Percentiles rank a stretch among this genome's conserved stretches.
Evolutionary conservation across 768 basidiomycete genomes (phyloP).

Genomic region (Austroboletus festivus): DNA sequence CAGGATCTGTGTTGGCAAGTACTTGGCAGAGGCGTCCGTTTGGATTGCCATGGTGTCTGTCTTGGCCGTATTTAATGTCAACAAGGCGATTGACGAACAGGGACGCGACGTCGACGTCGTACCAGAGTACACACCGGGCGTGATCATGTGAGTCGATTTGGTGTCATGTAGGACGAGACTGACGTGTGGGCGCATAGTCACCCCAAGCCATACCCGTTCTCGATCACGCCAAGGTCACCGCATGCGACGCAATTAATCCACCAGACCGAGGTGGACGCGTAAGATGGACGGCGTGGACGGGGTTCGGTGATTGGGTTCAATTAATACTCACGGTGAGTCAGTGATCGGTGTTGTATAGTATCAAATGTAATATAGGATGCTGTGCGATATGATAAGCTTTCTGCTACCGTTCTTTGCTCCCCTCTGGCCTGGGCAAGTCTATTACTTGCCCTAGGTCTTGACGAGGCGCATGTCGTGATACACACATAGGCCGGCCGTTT

Average conservation of each 20-base stretch:
- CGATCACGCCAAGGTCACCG: conserved; percentile 17
- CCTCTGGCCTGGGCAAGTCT: background rate
- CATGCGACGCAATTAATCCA: conserved; percentile 14
- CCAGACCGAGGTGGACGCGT: conserved; percentile 6
- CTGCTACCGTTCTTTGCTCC: too few species aligned
- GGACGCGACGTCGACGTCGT: conserved; percentile 30
- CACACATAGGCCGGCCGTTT: conserved; percentile 10
- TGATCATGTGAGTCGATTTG: conserved; percentile 23
- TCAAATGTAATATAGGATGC: too few species aligned
- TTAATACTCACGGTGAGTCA: too few species aligned
- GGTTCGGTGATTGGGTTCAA: too few species aligned
- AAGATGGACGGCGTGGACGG: background rate
- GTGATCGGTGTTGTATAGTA: too few species aligned
- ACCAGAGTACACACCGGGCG: conserved; percentile 25
- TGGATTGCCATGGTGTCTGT: conserved; percentile 27
- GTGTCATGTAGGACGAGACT: background rate
- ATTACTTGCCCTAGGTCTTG: background rate
- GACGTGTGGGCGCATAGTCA: conserved; percentile 2
- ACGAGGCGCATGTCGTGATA: background rate
- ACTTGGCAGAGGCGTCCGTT: conserved; percentile 25
- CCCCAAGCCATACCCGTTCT: conserved; percentile 18
- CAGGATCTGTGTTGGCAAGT: conserved; percentile 26
- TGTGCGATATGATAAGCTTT: background rate
- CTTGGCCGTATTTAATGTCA: conserved; percentile 25
- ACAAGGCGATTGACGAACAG: conserved; percentile 29